Evolutionary conservation across 148 eudicot genomes (phyloP).

Genomic region (Camellia japonica): DNA sequence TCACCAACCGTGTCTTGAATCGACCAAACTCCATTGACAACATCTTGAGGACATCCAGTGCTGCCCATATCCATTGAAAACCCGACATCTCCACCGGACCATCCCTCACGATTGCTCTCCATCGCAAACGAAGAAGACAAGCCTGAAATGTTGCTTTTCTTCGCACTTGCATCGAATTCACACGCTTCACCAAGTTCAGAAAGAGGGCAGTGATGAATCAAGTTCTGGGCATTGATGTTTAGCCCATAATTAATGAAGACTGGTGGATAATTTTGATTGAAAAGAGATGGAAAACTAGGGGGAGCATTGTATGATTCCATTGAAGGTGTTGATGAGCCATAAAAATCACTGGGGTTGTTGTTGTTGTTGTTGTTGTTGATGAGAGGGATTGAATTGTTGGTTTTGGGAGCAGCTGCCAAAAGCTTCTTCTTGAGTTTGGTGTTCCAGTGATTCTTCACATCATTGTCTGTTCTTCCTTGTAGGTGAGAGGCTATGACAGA

Average conservation of each 20-base stretch:
- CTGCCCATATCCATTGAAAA: not conserved
- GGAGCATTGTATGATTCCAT: slow-evolving; percentile 3
- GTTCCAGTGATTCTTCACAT: slow-evolving; percentile 82
- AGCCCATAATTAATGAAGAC: not conserved
- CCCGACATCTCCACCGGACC: not conserved
- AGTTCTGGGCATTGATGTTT: not conserved
- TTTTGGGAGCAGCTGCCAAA: not conserved
- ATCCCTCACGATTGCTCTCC: slow-evolving; percentile 5
- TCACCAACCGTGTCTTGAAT: slow-evolving; percentile 10
- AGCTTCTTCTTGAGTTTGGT: slow-evolving; percentile 72
- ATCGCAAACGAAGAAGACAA: not conserved
- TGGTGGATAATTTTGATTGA: slow-evolving; percentile 20
- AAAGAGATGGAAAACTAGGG: not conserved
- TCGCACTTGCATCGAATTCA: not conserved
- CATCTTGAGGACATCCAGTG: not conserved
- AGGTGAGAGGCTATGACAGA: slow-evolving; percentile 69
- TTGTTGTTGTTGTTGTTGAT: not conserved
- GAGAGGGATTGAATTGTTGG: too few relatives aligned
- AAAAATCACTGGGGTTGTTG: not conserved
- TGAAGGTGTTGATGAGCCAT: not conserved
- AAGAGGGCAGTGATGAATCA: not conserved
- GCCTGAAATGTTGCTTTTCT: not conserved
- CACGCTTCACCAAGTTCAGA: not conserved
- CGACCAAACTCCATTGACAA: slow-evolving; percentile 18
- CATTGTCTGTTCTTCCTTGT: slow-evolving; percentile 78